These are phyloP conservation scores for Funneliformis caledonium DNA, from an alignment of 371 early-diverging fungal genomes.

Conservation along the genomic window DNA sequence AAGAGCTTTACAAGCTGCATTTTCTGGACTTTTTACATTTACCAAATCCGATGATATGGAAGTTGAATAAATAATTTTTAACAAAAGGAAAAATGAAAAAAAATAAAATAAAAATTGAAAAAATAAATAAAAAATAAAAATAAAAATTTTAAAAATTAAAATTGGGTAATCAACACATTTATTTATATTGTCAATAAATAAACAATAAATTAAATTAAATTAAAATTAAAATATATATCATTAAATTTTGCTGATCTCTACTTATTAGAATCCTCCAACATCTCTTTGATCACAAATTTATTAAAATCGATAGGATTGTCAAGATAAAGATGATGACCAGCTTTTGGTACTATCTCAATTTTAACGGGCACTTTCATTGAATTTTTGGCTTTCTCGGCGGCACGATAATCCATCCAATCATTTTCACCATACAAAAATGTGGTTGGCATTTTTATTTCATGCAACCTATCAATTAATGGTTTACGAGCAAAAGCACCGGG, in stretches of 20 bases:
- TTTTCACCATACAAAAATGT: constrained; percentile 69
- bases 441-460: constrained; percentile 74
- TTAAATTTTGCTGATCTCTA: no score
- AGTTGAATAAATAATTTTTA: background rate
- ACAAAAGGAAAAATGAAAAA: no score
- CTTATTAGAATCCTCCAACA: constrained; percentile 35
- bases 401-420: constrained; percentile 94
- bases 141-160: no score
- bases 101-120: no score
- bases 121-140: no score
- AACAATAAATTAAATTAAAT: no score
- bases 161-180: no score
- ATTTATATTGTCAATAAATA: no score
- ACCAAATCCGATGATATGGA: background rate
- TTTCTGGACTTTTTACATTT: constrained; percentile 31
- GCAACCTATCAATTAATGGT: constrained; percentile 74
- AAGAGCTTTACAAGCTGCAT: constrained; percentile 36
- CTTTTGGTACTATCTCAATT: constrained; percentile 55
- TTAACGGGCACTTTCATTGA: constrained; percentile 62
- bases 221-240: no score
- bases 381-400: constrained; percentile 65
- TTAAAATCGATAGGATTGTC: constrained; percentile 68
- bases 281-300: constrained; percentile 44
- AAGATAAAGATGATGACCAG: constrained; percentile 89
- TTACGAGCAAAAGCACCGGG: constrained; percentile 85